phyloP scores from a whole-genome alignment of 345 rosid genomes.

The Eucalyptus pauciflora region DNA sequence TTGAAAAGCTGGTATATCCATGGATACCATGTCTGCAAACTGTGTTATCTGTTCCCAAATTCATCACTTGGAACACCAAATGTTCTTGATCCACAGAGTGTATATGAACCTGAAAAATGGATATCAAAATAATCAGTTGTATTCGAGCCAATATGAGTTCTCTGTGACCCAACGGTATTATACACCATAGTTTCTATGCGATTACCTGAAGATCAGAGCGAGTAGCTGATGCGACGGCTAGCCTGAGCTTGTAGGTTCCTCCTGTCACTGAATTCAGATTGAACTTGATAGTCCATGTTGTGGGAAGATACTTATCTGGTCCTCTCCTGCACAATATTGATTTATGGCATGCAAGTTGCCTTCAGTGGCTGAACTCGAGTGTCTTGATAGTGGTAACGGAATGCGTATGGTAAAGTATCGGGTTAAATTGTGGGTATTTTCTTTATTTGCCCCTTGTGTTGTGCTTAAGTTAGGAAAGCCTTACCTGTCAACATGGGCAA shows the following conservation, averaged over 20 bases:
- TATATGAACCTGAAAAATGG: conserved; percentile 6
- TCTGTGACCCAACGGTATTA: background rate
- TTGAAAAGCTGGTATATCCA: conserved; percentile 13
- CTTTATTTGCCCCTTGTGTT: background rate
- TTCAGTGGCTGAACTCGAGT: background rate
- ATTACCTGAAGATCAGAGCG: conserved; percentile 16
- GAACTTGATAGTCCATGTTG: conserved; percentile 21
- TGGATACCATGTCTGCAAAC: conserved; percentile 23
- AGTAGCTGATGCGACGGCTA: conserved; percentile 27
- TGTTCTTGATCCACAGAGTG: background rate
- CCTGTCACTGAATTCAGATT: conserved; percentile 4
- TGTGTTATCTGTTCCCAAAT: conserved; percentile 18
- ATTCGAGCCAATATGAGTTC: background rate
- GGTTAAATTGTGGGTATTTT: background rate
- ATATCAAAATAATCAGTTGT: background rate
- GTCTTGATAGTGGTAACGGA: background rate
- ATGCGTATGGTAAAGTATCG: background rate
- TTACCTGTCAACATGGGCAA: conserved; percentile 25
- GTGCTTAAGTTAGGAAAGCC: background rate
- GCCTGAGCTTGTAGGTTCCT: conserved; percentile 18
- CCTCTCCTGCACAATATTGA: conserved; percentile 3
- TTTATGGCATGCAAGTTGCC: background rate
- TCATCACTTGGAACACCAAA: conserved; percentile 6
- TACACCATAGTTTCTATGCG: background rate
- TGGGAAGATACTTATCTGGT: conserved; percentile 8